Conservation (phyloP, 768 basidiomycete species). For the Coprinopsis marcescibilis region DNA sequence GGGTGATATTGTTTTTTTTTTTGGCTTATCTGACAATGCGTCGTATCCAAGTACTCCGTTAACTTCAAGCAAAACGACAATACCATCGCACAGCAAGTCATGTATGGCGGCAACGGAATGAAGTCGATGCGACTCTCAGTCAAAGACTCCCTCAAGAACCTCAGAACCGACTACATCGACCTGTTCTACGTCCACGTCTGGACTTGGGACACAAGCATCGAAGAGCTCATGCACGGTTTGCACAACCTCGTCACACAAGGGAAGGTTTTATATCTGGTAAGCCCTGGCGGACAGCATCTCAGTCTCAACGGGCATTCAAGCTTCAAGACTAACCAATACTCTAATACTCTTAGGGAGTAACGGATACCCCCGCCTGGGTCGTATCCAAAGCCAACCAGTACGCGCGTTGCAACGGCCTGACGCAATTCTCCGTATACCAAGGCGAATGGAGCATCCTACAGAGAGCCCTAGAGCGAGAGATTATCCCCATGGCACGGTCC, state of each 20-base stretch:
- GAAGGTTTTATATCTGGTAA: constrained; percentile 45
- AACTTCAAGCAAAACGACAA: constrained; percentile 24
- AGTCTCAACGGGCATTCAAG: too few species aligned
- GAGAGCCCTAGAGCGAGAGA: constrained; percentile 12
- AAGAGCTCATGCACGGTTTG: constrained; percentile 52
- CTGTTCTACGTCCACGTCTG: constrained; percentile 44
- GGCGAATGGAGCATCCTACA: constrained; percentile 11
- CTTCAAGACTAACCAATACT: too few species aligned
- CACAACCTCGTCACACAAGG: constrained; percentile 45
- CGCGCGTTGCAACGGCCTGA: constrained; percentile 10
- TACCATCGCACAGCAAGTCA: constrained; percentile 25
- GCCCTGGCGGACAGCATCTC: too few species aligned
- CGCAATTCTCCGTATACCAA: constrained; percentile 13
- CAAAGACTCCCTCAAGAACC: constrained; percentile 38
- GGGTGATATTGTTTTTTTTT: neutral
- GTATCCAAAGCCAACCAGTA: constrained; percentile 15
- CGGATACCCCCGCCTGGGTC: constrained; percentile 12
- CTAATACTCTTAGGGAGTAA: too few species aligned
- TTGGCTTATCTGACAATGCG: neutral
- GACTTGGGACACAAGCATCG: constrained; percentile 47
- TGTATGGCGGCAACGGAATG: constrained; percentile 42
- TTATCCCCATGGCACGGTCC: constrained; percentile 31
- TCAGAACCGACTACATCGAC: constrained; percentile 43
- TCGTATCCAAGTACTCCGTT: constrained; percentile 22
- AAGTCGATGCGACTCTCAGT: constrained; percentile 40